Conservation (phyloP, 352 stramenopile species). For the Lagenidium giganteum region DNA sequence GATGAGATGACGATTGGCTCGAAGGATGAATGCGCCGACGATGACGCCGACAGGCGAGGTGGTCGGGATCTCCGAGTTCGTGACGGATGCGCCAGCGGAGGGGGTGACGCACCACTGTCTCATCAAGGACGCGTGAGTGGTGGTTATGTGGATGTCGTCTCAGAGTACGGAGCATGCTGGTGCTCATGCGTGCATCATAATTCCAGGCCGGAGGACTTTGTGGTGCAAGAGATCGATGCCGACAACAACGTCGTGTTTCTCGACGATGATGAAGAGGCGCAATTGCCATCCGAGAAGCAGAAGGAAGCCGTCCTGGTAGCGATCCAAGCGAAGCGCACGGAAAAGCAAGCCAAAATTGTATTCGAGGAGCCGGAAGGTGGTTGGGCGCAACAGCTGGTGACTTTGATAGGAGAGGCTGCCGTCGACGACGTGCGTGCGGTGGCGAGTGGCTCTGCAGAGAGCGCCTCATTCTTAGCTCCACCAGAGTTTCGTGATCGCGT, state of each 20-base stretch:
- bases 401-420: not conserved
- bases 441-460: too few relatives aligned
- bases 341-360: constrained; percentile 37
- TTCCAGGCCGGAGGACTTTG: constrained; percentile 51
- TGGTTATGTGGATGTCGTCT: constrained; percentile 8
- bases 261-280: constrained; percentile 7
- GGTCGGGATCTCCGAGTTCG: constrained; percentile 48
- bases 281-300: constrained; percentile 29
- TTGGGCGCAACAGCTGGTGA: constrained; percentile 45
- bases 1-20: too few relatives aligned
- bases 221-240: constrained; percentile 60
- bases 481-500: constrained; percentile 50
- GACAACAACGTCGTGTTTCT: constrained; percentile 36
- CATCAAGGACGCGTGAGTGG: constrained; percentile 48
- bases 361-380: constrained; percentile 43
- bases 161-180: not conserved
- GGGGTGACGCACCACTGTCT: constrained; percentile 14
- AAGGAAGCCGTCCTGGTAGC: constrained; percentile 24
- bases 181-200: not conserved
- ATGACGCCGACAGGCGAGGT: constrained; percentile 5
- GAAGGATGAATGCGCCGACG: too few relatives aligned
- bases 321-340: constrained; percentile 20
- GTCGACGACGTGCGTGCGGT: too few relatives aligned
- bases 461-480: too few relatives aligned
- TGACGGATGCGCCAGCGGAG: constrained; percentile 16